Conservation (phyloP, 2,329 filamentous ascomycete species). For the Colletotrichum costaricense region DNA sequence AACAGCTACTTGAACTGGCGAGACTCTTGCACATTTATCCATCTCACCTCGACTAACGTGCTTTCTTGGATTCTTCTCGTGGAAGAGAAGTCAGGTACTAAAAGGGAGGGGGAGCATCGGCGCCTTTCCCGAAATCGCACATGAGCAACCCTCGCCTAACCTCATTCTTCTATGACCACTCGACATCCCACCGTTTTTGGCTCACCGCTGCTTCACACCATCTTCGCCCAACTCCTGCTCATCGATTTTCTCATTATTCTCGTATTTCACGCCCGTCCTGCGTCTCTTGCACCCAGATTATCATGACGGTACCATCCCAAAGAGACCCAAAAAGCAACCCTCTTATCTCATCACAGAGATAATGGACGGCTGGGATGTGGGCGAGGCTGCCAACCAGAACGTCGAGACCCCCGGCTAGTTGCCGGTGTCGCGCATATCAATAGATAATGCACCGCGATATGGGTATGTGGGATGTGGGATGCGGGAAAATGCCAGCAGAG, state of each 20-base stretch:
- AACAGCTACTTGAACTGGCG: neutral
- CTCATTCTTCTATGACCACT: neutral
- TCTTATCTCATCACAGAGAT: constrained; percentile 29
- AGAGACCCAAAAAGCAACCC: constrained; percentile 28
- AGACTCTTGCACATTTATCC: neutral
- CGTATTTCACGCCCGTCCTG: neutral
- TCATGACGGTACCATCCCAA: constrained; percentile 6
- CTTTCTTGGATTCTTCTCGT: neutral
- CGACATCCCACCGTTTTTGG: neutral
- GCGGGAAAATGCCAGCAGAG: neutral
- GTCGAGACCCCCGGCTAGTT: constrained; percentile 9
- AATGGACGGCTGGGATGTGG: constrained; percentile 3
- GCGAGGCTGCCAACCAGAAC: constrained; percentile 21
- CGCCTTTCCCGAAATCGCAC: constrained; percentile 9
- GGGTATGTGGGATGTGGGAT: neutral
- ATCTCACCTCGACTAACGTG: neutral
- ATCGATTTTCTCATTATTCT: neutral
- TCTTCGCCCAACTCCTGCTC: constrained; percentile 7
- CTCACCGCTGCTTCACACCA: constrained; percentile 30
- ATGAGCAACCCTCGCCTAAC: constrained; percentile 10
- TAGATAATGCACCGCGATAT: constrained; percentile 34
- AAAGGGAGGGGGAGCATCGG: constrained; percentile 2
- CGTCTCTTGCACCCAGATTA: neutral
- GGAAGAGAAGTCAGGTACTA: neutral
- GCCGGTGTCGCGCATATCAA: constrained; percentile 29